Percentiles rank a stretch among this genome's conserved stretches.
Evolutionary conservation across 805 yeast species (phyloP).

Genomic region (Blastobotrys parvus): DNA sequence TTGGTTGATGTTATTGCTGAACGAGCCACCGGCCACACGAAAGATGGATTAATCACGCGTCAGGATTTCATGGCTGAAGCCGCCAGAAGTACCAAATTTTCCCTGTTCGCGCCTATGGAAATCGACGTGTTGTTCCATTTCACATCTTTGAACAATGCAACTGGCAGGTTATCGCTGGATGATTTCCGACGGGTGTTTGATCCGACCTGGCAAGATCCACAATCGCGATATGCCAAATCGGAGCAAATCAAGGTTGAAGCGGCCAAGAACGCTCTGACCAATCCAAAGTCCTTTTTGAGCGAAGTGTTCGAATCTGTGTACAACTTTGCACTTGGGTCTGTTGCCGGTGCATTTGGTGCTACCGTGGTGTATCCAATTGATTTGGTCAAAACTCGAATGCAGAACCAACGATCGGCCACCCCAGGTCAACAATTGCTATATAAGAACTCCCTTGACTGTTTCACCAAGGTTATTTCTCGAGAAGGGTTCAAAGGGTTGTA

Average conservation of each 20-base stretch:
- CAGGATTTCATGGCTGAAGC: constrained; percentile 33
- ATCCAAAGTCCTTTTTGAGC: constrained; percentile 38
- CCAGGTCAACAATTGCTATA: constrained; percentile 43
- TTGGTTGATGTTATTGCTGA: constrained; percentile 32
- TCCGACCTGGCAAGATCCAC: constrained; percentile 35
- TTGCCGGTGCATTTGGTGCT: constrained; percentile 98
- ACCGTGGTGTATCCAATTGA: constrained; percentile 96
- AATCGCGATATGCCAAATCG: constrained; percentile 25
- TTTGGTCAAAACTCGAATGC: constrained; percentile 93
- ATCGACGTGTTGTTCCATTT: constrained; percentile 37
- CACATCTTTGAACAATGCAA: constrained; percentile 23
- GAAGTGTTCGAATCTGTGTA: constrained; percentile 75
- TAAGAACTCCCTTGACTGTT: constrained; percentile 78
- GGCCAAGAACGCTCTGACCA: constrained; percentile 32
- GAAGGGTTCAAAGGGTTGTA: constrained; percentile 86
- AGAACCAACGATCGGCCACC: constrained; percentile 72
- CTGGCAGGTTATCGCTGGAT: constrained; percentile 27
- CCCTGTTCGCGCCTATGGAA: constrained; percentile 36
- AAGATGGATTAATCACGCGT: constrained; percentile 31
- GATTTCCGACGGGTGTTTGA: constrained; percentile 35
- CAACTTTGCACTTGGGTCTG: constrained; percentile 82
- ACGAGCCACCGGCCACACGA: constrained; percentile 24
- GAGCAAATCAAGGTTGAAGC: constrained; percentile 28
- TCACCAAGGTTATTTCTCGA: constrained; percentile 58
- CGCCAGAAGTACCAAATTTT: constrained; percentile 31